Evolutionary conservation across 2,329 filamentous ascomycete species (phyloP), one percentile per base, ranked within the genome.

Genomic region (Fusarium acutatum): DNA sequence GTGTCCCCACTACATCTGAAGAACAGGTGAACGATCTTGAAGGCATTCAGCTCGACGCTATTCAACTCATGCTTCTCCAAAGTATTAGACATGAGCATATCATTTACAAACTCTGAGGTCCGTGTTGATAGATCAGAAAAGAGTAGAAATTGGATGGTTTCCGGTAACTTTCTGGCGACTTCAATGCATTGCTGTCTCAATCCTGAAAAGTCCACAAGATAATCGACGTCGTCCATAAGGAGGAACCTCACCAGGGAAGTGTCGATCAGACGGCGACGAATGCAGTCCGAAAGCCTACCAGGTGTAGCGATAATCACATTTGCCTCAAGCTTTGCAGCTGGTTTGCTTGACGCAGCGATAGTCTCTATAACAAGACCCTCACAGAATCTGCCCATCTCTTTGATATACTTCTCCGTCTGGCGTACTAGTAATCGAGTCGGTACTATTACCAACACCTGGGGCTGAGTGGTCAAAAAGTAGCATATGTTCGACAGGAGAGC

Each of bases 181-280:
- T 7, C 6, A 3, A 18, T 4, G 2, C 22, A 24, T 34, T n/a
- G 12, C 0, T 50, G 1, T 3, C 12, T 10, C 10, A 6, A 18
- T 24, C 11, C 47, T 24, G 17, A 11, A 4, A 6, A 0, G 12
- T 34, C 22, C 17, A 10, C 22, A 17, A 34, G 8, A 24, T 50
- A 24, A 11, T 34, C 47, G 17, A 18, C 12, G 5, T 50, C 47
- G 11, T 50, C 47, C 12, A 34, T 32, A 9, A 50, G 7, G 14
- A 50, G 15, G 12, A 32, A 18, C 6, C 30, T 9, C 30, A 50
- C 6, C 12, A 10, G 15, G 34, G 47, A 24, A 2, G 12, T 50
- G 4, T 24, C 12, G 3, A 50, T 6, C 6, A 14, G 8, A 7
- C 12, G 22, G 0, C 22, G 22, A 3, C 8, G 17, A 32, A 50